Percentiles rank a stretch among this genome's conserved stretches.
Evolutionary conservation across 129 eudicot genomes (phyloP).

Genomic region (Flaveria bidentis): DNA sequence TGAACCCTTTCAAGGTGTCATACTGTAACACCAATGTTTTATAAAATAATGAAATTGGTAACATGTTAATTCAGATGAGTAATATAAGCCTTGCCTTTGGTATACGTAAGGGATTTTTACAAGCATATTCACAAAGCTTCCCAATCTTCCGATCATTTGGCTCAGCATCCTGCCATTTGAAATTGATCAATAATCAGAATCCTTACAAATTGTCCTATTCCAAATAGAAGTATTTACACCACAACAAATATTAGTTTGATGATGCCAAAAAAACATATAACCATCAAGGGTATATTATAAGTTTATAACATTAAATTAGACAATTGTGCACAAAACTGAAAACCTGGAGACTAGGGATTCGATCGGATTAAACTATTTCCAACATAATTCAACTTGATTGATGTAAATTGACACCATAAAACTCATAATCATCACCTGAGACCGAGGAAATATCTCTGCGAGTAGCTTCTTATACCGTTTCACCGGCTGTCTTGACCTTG

Average conservation of each 20-base stretch:
- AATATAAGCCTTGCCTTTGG: constrained; percentile 57
- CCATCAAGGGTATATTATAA: background rate
- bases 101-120: constrained; percentile 73
- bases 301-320: background rate
- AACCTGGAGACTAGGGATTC: constrained; percentile 3
- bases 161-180: constrained; percentile 56
- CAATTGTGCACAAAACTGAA: background rate
- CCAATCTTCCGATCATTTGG: constrained; percentile 83
- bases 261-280: constrained; percentile 3
- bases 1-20: background rate
- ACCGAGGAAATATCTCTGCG: constrained; percentile 67
- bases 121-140: constrained; percentile 82
- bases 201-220: background rate
- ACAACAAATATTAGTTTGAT: background rate
- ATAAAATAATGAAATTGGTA: background rate
- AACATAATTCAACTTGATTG: background rate
- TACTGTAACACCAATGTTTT: background rate
- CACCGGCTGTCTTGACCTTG: constrained; percentile 81
- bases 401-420: background rate
- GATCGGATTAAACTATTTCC: background rate
- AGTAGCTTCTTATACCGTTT: constrained; percentile 76
- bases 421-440: constrained; percentile 51
- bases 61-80: background rate
- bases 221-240: constrained; percentile 3
- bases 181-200: background rate